phyloP scores from a whole-genome alignment of 2,329 filamentous ascomycete genomes.

The Colletotrichum caudatum region DNA sequence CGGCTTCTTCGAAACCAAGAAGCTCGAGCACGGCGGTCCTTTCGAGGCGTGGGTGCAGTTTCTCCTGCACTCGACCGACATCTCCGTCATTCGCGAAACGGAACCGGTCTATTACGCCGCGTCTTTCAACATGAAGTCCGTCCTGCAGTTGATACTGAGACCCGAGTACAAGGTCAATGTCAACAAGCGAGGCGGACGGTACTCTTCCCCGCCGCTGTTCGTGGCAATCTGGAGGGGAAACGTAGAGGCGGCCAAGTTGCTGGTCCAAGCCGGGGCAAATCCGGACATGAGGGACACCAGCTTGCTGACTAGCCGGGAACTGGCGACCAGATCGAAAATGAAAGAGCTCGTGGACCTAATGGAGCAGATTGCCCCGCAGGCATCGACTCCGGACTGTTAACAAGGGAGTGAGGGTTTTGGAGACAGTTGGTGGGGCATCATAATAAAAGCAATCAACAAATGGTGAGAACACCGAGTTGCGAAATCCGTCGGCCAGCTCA shows the following conservation, averaged over 20 bases:
- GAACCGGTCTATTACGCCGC: constrained; percentile 46
- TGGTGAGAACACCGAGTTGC: neutral
- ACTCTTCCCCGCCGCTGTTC: constrained; percentile 44
- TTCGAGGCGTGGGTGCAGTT: constrained; percentile 46
- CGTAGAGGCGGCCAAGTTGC: constrained; percentile 43
- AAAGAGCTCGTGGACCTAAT: constrained; percentile 13
- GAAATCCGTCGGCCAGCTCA: neutral
- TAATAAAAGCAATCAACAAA: neutral
- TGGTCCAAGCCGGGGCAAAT: constrained; percentile 46
- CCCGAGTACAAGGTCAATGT: constrained; percentile 42
- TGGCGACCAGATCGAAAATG: neutral
- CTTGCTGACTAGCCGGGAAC: constrained; percentile 17
- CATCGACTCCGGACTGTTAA: neutral
- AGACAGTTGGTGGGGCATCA: too few species aligned
- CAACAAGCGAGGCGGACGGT: constrained; percentile 43
- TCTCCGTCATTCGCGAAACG: constrained; percentile 38
- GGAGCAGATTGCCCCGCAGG: neutral
- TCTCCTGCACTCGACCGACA: constrained; percentile 33
- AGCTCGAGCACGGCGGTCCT: constrained; percentile 36
- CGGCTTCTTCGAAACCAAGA: constrained; percentile 44
- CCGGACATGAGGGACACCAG: constrained; percentile 25
- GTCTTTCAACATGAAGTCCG: constrained; percentile 45
- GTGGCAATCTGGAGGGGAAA: constrained; percentile 43
- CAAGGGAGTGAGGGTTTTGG: neutral
- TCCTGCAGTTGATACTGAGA: constrained; percentile 42